Base-by-base conservation (phyloP, 768 basidiomycete species). In the Mycena rebaudengoi region DNA sequence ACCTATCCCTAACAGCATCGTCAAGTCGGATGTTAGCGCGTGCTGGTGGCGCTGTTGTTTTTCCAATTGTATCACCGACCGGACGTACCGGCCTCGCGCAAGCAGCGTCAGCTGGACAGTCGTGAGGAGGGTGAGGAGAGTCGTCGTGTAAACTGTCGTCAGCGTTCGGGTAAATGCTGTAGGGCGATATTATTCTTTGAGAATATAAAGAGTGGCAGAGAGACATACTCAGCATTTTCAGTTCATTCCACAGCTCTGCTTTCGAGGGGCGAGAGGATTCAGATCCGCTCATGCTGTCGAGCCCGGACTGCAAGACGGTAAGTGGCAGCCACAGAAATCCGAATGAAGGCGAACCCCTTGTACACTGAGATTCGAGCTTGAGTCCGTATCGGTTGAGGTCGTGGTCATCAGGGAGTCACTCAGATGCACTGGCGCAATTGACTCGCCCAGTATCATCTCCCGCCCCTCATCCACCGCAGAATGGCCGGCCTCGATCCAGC, bases 221-320 rank as follows among this genome's bases (percentile, higher is more conserved):
- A 21, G 1, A 80, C 85, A 46, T 71, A 91, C 94, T 89, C 30
- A 96, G 87, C 35, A 95, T 86, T 75, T 98, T 98, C 35, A 98
- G 85, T 76, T 98, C 95, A 60, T 89, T 89, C 97, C 97, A 99
- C 7, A 99, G 80, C 70, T 96, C 91, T 1, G 85, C 86, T 73
- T 91, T 95, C n/a, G 85, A 88, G 64, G 85, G 77, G 37, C 57
- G 51, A 5, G 66, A 32, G 37, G 61, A 63, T 35, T 67, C 33
- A 76, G 81, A 25, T 78, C 77, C 40, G 66, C 63, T 40, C 59
- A 65, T 18, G 71, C 63, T 64, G 40, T 67, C 66, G 21, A 60
- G 46, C 6, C 25, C 66, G 18, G 66, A 67, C 66, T 63, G n/a
- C 16, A 41, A 28, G 21, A 26, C 18, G 8, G 16, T 61, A 11